phyloP scores from a whole-genome alignment of 116 monocot genomes.

The Thalassia testudinum region DNA sequence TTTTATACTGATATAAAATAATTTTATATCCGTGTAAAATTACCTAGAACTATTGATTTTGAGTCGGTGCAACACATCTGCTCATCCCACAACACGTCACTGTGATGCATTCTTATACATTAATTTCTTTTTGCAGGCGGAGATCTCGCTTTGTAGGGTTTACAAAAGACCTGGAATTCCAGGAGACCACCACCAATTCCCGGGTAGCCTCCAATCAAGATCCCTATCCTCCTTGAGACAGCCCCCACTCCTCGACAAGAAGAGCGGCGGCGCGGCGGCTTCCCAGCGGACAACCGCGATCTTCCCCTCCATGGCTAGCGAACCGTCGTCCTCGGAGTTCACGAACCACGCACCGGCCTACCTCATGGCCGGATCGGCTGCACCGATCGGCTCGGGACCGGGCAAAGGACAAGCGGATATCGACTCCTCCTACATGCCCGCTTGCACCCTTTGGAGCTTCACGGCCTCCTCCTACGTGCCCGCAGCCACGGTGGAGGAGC shows the following conservation, averaged over 20 bases:
- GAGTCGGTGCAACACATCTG: no score
- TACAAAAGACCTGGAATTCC: constrained; percentile 17
- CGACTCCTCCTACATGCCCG: constrained; percentile 4
- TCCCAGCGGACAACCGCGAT: neutral
- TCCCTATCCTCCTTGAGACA: constrained; percentile 15
- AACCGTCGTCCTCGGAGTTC: neutral
- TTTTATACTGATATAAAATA: no score
- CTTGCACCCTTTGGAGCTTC: constrained; percentile 11
- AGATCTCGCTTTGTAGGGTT: constrained; percentile 21
- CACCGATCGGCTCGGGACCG: neutral
- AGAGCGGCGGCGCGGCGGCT: neutral
- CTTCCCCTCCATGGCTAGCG: neutral
- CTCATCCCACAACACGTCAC: no score
- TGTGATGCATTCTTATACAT: no score
- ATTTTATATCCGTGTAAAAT: no score
- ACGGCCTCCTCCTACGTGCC: constrained; percentile 12
- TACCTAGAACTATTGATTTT: no score
- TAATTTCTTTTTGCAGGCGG: constrained; percentile 10
- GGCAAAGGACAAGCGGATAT: neutral
- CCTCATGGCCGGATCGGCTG: neutral
- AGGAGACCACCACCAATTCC: constrained; percentile 8
- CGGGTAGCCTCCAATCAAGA: constrained; percentile 4
- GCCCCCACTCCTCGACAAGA: neutral
- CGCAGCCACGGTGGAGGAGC: constrained; percentile 25
- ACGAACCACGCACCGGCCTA: neutral